Evolutionary conservation across 768 basidiomycete species (phyloP).

Genomic region (Naganishia vishniacii): DNA sequence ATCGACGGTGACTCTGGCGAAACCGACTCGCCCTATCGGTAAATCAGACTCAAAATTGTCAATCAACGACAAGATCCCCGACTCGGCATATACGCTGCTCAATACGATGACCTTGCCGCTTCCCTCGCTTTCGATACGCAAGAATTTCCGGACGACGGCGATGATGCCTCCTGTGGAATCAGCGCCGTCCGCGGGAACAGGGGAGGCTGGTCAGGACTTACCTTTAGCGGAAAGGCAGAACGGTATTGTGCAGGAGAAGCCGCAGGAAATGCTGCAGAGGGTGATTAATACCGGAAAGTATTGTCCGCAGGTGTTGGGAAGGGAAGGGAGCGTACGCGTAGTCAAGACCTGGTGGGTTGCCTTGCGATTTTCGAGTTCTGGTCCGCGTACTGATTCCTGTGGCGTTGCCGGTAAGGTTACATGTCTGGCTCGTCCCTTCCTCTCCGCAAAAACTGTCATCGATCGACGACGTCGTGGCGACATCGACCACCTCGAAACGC

Average conservation of each 20-base stretch:
- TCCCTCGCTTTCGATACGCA: constrained; percentile 7
- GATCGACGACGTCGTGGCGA: background rate
- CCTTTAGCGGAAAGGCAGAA: background rate
- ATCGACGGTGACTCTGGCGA: background rate
- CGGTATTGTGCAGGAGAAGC: background rate
- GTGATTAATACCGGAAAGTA: constrained; percentile 11
- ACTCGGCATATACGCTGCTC: background rate
- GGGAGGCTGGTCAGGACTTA: no score
- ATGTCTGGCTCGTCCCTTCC: constrained; percentile 8
- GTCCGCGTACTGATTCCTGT: no score
- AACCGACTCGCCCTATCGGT: background rate
- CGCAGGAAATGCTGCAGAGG: constrained; percentile 8
- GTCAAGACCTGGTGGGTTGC: constrained; percentile 8
- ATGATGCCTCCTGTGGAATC: background rate
- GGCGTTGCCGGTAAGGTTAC: no score
- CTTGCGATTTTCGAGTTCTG: no score
- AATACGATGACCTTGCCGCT: background rate
- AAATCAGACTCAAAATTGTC: background rate
- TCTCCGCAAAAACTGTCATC: constrained; percentile 2
- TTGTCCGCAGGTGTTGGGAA: constrained; percentile 6
- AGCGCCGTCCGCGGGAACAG: background rate
- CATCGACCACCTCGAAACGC: background rate
- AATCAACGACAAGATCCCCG: constrained; percentile 5
- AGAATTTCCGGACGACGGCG: constrained; percentile 6
- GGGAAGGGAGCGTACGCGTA: constrained; percentile 2